Evolutionary conservation across 2,329 filamentous ascomycete species (phyloP), one percentile per base, ranked within the genome.

Genomic region (Escovopsis sp.): DNA sequence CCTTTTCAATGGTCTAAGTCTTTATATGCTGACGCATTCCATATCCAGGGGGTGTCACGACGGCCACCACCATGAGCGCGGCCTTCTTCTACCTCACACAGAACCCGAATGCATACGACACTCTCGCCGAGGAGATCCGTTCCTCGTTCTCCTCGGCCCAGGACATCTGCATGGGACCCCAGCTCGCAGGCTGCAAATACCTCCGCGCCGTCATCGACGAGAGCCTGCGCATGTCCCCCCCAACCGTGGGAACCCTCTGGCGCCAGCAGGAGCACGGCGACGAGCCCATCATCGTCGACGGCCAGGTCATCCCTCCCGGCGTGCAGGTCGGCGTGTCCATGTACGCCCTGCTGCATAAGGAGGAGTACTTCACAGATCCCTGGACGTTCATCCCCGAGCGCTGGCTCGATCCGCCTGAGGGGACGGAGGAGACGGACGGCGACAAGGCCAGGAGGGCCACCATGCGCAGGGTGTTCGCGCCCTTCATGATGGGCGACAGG

Each of bases 51-150:
- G 34, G 34, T 9, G 15, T 36, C 34, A 36, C 34, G 11, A 36
- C 34, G 3, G 34, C 34, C 8, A 36, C 34, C 6, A 13, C 34
- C 15, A 36, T 36, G 34, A 36, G 34, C n/a, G 34, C 34, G 1
- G 51, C 53, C 0, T 56, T 65, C 41, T 66, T 64, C 51, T 67
- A 68, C 45, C 53, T 69, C 7, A 44, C 48, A 2, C 51, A 53
- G 24, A 57, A 64, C 42, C 55, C 55, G 1, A 43, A 50, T 1
- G 51, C 48, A 2, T 51, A 61, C n/a, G 46, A 48, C 9, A 57
- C 50, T 33, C 46, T 64, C 4, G 46, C 50, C 10, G 40, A 49
- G 1, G 59, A 62, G 40, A 52, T 64, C 27, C 53, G 60, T 13
- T 43, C 48, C 7, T 49, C 49, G 4, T 64, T 64, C 39, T 39